Conservation (phyloP, 305 asterid species). For the Lippia alba region DNA sequence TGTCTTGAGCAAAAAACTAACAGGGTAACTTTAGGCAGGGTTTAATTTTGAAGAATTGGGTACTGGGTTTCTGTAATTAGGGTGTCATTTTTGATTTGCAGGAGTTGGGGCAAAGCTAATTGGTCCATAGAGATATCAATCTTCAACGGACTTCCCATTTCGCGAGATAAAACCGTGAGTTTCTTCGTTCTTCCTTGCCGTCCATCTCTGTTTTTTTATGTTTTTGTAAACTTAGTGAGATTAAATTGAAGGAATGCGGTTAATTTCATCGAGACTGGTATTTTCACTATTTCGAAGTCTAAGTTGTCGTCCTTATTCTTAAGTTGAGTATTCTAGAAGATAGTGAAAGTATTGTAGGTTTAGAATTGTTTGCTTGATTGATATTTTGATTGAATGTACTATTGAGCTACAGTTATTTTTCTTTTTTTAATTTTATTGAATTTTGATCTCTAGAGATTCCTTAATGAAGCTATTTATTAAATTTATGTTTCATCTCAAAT, state of each 20-base stretch:
- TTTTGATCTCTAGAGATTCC: constrained; percentile 12
- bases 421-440: neutral
- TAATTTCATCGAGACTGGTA: constrained; percentile 12
- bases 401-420: constrained; percentile 3
- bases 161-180: constrained; percentile 89
- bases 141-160: constrained; percentile 91
- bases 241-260: constrained; percentile 23
- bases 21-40: neutral
- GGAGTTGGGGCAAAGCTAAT: constrained; percentile 51
- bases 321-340: neutral
- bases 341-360: constrained; percentile 28
- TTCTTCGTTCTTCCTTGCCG: constrained; percentile 1
- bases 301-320: too few relatives aligned
- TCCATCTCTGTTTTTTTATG: constrained; percentile 6
- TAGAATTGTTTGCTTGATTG: constrained; percentile 15
- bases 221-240: constrained; percentile 12
- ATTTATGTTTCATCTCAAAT: constrained; percentile 17
- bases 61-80: constrained; percentile 19
- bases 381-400: constrained; percentile 18
- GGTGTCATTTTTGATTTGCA: constrained; percentile 4
- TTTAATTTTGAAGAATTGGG: constrained; percentile 22
- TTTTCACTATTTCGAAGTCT: constrained; percentile 24
- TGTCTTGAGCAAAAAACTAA: too few relatives aligned
- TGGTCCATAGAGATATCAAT: constrained; percentile 68
- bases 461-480: constrained; percentile 16